Base-by-base conservation (phyloP, 2,329 filamentous ascomycete genomes). In the Neocucurbitaria cava region DNA sequence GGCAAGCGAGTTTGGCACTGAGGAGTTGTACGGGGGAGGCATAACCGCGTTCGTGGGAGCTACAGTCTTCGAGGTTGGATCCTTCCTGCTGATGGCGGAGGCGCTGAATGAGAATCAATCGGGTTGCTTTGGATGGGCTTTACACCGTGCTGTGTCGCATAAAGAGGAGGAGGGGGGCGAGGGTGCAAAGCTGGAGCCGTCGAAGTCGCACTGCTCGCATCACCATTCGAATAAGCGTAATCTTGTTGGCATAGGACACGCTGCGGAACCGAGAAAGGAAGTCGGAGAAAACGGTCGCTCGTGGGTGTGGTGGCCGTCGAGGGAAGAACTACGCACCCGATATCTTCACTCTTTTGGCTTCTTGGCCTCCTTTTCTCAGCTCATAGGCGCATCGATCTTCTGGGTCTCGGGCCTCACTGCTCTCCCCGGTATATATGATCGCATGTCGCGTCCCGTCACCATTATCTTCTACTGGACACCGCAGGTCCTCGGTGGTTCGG, bases 111-210 rank as follows among this genome's bases (percentile, higher is more conserved):
- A 87, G 64, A 85, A 89, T 62, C 78, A 82, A 11, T 76, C 82
- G 0, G 85, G 83, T 11, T 90, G 87, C 69, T 90, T 90, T 67
- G 87, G 88, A 3, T 90, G 87, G 87, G 87, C 87, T 0, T 62
- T 90, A 1, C 83, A 88, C 59, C 78, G 79, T 20, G 78, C 78
- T 0, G 36, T 83, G 2, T 76, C 76, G 36, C 65, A 64, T 13
- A 54, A 59, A 17, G 56, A 59, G 17, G 65, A 65, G 20, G 53
- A 62, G 9, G 57, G 61, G 24, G 6, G 18, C 58, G 15, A 26
- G 2, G 9, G 23, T 4, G n/a, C 49, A 11, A 54, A 38, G 13
- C 38, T 70, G 5, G 43, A 45, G 31, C 63, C 65, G 13, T 60
- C 61, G 4, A 49, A 50, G 26, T 54, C 58, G 10, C 41, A 40